Percentiles rank a stretch among this genome's conserved stretches.
Conservation (phyloP, 1,284 basidiomycete genomes). For the Stygiomarasmius scandens region DNA sequence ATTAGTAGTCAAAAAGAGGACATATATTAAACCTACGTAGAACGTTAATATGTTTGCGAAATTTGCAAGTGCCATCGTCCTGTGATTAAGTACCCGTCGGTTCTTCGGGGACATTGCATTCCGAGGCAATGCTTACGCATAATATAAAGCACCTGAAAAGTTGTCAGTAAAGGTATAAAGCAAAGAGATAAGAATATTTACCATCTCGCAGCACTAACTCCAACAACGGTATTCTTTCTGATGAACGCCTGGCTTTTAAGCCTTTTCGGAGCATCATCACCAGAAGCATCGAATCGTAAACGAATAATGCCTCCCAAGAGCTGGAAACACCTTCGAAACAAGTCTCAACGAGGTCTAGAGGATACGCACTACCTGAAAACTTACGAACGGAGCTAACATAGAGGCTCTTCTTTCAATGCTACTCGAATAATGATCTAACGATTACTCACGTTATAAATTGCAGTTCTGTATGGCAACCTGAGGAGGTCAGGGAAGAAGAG, state of each 20-base stretch:
- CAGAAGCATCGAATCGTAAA: constrained; percentile 14
- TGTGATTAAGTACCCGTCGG: neutral
- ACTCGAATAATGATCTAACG: neutral
- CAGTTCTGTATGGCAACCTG: constrained; percentile 12
- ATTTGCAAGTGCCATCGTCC: constrained; percentile 13
- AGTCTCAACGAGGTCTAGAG: neutral
- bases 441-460: constrained; percentile 3
- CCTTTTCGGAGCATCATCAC: constrained; percentile 6
- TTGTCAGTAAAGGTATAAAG: neutral
- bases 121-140: constrained; percentile 4
- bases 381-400: neutral
- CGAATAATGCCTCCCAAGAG: constrained; percentile 12
- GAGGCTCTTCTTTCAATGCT: neutral
- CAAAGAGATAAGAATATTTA: neutral
- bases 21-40: constrained; percentile 4
- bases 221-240: constrained; percentile 2
- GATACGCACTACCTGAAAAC: neutral
- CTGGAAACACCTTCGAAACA: constrained; percentile 7
- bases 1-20: neutral
- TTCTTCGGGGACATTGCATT: neutral
- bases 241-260: constrained; percentile 1
- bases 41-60: constrained; percentile 13
- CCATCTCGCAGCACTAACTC: constrained; percentile 12
- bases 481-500: neutral
- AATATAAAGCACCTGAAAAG: constrained; percentile 11